Percentiles rank a stretch among this genome's conserved stretches.
Evolutionary conservation across 1,139 yeast genomes (phyloP).

Genomic region (Hansenula lynferdii): DNA sequence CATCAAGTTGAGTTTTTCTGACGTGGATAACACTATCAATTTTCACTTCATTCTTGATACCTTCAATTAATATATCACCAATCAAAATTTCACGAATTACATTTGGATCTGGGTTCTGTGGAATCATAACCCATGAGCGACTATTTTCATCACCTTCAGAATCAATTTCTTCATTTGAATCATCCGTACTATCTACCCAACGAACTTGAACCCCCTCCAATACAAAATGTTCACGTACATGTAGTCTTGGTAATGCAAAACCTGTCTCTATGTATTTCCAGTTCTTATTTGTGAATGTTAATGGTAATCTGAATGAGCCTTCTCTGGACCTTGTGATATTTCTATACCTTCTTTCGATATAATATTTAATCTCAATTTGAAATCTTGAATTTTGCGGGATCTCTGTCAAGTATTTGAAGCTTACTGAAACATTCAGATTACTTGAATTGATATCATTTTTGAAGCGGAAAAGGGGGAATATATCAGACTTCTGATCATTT

Average conservation of each 20-base stretch:
- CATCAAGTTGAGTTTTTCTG: constrained; percentile 4
- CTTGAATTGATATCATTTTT: constrained; percentile 21
- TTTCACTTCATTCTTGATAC: constrained; percentile 1
- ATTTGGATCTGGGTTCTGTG: constrained; percentile 9
- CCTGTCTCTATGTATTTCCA: constrained; percentile 20
- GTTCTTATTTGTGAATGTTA: constrained; percentile 1
- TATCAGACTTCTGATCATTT: constrained; percentile 10
- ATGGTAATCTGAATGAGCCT: constrained; percentile 15
- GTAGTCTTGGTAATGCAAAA: constrained; percentile 20
- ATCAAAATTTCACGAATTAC: constrained; percentile 13
- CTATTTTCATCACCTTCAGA: constrained; percentile 17
- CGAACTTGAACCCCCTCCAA: constrained; percentile 20
- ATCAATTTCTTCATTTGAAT: constrained; percentile 8
- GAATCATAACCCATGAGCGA: constrained; percentile 25
- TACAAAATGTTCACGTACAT: constrained; percentile 24
- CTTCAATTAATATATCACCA: constrained; percentile 25
- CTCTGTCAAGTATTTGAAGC: constrained; percentile 20
- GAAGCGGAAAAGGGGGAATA: constrained; percentile 21
- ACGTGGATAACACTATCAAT: constrained; percentile 4
- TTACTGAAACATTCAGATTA: constrained; percentile 21
- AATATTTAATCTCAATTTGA: constrained; percentile 25
- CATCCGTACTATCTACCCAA: constrained; percentile 20
- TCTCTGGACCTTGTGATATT: constrained; percentile 16
- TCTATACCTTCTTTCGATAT: constrained; percentile 26
- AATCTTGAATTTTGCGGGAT: constrained; percentile 9